phyloP scores from a whole-genome alignment of 2,329 filamentous ascomycete genomes.

The Tolypocladium tropicale region DNA sequence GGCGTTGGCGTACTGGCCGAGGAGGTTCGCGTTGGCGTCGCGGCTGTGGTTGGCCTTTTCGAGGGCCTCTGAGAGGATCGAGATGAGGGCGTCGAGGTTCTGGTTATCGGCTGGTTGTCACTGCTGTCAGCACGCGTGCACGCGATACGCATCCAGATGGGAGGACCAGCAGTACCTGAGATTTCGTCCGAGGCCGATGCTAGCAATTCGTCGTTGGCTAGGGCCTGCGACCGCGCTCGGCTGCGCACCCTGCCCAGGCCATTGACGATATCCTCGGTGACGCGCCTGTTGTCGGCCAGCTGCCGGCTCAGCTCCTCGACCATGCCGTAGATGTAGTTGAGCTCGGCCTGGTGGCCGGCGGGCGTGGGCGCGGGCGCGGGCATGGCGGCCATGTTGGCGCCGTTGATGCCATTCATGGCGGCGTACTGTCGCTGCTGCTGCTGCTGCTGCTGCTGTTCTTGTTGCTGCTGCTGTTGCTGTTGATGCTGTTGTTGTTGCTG shows the following conservation, averaged over 20 bases:
- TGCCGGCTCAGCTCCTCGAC: slow-evolving; percentile 57
- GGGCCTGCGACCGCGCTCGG: slow-evolving; percentile 38
- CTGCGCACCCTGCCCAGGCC: slow-evolving; percentile 51
- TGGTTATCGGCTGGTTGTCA: slow-evolving; percentile 40
- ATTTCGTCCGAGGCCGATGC: slow-evolving; percentile 44
- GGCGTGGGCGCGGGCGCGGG: slow-evolving; percentile 44
- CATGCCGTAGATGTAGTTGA: slow-evolving; percentile 59
- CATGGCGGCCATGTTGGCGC: slow-evolving; percentile 33
- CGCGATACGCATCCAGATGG: not conserved
- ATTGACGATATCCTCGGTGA: slow-evolving; percentile 54
- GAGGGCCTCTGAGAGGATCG: slow-evolving; percentile 49
- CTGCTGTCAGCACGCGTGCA: not conserved
- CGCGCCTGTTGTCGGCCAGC: slow-evolving; percentile 49
- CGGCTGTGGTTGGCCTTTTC: slow-evolving; percentile 51
- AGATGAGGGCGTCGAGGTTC: slow-evolving; percentile 52
- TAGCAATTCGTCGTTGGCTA: slow-evolving; percentile 50
- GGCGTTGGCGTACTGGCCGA: slow-evolving; percentile 47
- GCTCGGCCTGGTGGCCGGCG: slow-evolving; percentile 57
- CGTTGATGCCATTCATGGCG: slow-evolving; percentile 40
- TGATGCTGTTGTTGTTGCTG: slow-evolving; percentile 5
- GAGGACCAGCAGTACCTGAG: slow-evolving; percentile 31
- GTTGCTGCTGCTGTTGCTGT: slow-evolving; percentile 7
- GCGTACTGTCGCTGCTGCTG: slow-evolving; percentile 9
- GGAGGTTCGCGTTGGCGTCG: slow-evolving; percentile 48
- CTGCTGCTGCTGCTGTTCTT: slow-evolving; percentile 4